Evolutionary conservation across 2,329 filamentous ascomycete species (phyloP), one percentile per base, ranked within the genome.

Genomic region (Chrysosporium queenslandicum): DNA sequence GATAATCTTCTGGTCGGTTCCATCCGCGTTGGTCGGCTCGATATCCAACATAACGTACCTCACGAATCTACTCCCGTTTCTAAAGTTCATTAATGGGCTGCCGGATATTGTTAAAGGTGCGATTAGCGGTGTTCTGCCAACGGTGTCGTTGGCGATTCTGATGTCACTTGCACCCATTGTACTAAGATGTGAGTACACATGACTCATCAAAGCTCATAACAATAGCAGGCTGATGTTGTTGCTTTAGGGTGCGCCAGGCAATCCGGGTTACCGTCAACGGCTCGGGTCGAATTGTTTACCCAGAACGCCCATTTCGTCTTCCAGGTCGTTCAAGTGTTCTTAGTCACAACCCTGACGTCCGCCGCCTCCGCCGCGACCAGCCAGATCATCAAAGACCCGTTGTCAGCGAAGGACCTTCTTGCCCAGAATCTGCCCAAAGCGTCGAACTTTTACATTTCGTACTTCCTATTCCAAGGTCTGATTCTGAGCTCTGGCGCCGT

Each of bases 401-500:
- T 75, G 7, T 74, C 74, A 0, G 78, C 80, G 4, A 82, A 87
- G 0, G 72, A 71, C 9, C 72, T 92, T 4, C 74, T 95, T 8
- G 84, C 89, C 0, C 64, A 77, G 37, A 85, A 87, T 57, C 73
- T 98, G 2, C 92, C 92, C 16, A 86, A 83, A 58, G 84, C 89
- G 0, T 91, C 88, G 54, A 97, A 94, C 68, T 94, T 96, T 64
- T 98, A 96, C 68, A 85, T 97, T 12, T 89, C 85, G 0, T 98
- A 96, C 71, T 94, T 97, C 61, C 79, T 97, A 21, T 82, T 98
- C 0, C 90, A 97, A 66, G 92, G 91, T 27, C 66, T 97, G 41
- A 83, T 81, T 3, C 79, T 89, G 55, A 86, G 87, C 8, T 80
- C 86, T 0, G 77, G 82, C 45, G 78, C 86, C 0, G 68, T 96